Percentiles rank a stretch among this genome's conserved stretches.
These are phyloP conservation scores for Naganishia albida DNA, from an alignment of 1,284 basidiomycete species.

Conservation along the genomic window DNA sequence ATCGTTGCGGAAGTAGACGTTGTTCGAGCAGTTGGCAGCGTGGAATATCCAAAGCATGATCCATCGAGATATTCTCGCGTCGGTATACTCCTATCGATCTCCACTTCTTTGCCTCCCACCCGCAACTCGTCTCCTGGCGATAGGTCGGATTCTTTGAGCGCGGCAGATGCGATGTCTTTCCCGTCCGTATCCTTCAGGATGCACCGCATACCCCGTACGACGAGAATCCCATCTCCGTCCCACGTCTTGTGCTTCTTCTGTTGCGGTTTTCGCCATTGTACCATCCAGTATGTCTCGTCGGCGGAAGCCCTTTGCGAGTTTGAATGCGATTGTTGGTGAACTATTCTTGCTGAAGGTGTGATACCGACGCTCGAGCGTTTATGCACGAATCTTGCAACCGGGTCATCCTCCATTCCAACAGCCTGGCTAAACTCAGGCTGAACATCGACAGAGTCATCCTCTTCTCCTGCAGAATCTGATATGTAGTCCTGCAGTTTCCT, in stretches of 20 bases:
- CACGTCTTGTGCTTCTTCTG: slow-evolving; percentile 54
- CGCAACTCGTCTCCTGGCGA: slow-evolving; percentile 56
- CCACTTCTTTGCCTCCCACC: slow-evolving; percentile 66
- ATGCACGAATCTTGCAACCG: slow-evolving; percentile 24
- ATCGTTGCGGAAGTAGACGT: slow-evolving; percentile 17
- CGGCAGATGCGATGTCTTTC: slow-evolving; percentile 42
- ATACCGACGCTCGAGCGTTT: neutral
- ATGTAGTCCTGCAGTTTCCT: slow-evolving; percentile 31
- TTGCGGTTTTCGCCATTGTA: slow-evolving; percentile 54
- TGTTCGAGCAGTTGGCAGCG: slow-evolving; percentile 35
- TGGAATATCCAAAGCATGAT: slow-evolving; percentile 53
- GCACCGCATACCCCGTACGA: slow-evolving; percentile 61
- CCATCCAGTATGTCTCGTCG: slow-evolving; percentile 42
- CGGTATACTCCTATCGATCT: slow-evolving; percentile 61
- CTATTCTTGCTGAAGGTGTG: neutral
- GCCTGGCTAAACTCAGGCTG: slow-evolving; percentile 8
- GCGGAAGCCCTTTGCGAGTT: neutral
- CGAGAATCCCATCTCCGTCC: slow-evolving; percentile 57
- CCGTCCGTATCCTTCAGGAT: slow-evolving; percentile 57
- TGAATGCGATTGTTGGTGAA: neutral
- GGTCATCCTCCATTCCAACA: slow-evolving; percentile 25
- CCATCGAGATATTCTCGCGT: slow-evolving; percentile 60
- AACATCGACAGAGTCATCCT: slow-evolving; percentile 18
- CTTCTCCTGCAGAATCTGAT: slow-evolving; percentile 31
- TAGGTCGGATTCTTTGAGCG: slow-evolving; percentile 38